Percentiles rank a stretch among this genome's conserved stretches.
Conservation (phyloP, 208 protist species). For the Histomonas meleagridis region DNA sequence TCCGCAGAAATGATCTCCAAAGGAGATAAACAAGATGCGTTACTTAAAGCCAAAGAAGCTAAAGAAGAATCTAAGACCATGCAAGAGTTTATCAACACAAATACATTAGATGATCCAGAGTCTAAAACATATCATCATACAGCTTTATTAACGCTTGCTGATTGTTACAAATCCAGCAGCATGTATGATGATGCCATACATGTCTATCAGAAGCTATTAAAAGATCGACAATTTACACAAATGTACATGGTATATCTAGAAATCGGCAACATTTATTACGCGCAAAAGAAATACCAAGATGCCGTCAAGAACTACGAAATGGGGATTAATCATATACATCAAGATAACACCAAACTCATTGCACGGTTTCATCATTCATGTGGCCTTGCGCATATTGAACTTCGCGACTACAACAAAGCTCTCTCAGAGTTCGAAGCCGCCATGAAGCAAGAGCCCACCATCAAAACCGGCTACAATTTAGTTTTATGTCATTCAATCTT, state of each 20-base stretch:
- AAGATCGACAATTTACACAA: slow-evolving; percentile 25
- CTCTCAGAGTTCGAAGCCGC: not conserved
- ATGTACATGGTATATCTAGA: not conserved
- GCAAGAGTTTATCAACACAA: not conserved
- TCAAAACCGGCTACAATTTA: slow-evolving; percentile 25
- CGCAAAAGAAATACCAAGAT: not conserved
- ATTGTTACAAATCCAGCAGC: not conserved
- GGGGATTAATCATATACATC: slow-evolving; percentile 6
- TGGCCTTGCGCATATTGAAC: not conserved
- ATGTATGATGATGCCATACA: not conserved
- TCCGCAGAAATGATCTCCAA: not conserved
- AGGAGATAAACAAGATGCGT: not conserved
- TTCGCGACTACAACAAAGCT: not conserved
- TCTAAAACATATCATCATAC: not conserved
- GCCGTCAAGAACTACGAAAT: slow-evolving; percentile 30
- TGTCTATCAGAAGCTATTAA: not conserved
- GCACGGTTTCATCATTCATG: slow-evolving; percentile 6
- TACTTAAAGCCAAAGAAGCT: not conserved
- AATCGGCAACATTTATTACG: slow-evolving; percentile 14
- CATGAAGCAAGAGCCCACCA: not conserved
- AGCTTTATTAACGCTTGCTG: not conserved
- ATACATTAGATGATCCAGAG: not conserved
- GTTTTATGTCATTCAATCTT: slow-evolving; percentile 19
- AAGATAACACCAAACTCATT: not conserved
- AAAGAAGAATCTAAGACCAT: not conserved